Conservation (phyloP, 2,329 filamentous ascomycete species). For the Mycogone perniciosa region DNA sequence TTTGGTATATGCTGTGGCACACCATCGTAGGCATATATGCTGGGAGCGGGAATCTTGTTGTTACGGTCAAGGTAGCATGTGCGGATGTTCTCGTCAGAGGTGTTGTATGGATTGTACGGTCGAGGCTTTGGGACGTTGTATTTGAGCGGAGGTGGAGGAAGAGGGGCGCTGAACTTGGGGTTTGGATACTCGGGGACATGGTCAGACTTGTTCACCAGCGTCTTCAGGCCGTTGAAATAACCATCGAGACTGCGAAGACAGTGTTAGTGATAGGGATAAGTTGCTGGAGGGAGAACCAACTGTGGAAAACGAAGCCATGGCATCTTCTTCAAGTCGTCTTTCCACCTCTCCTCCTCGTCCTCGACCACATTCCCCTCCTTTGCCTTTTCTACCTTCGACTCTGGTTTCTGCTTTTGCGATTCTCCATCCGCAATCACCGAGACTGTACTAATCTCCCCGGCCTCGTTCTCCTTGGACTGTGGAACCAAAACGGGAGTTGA, state of each 20-base stretch:
- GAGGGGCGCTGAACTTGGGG: conserved; percentile 25
- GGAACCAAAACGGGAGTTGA: background rate
- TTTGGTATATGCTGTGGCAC: conserved; percentile 72
- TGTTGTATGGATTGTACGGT: conserved; percentile 64
- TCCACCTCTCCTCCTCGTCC: conserved; percentile 7
- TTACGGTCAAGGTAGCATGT: conserved; percentile 59
- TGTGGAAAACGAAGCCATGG: conserved; percentile 37
- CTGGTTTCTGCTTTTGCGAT: conserved; percentile 6
- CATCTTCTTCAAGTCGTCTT: conserved; percentile 27
- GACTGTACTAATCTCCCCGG: conserved; percentile 2
- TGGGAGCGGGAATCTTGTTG: conserved; percentile 50
- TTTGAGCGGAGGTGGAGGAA: conserved; percentile 28
- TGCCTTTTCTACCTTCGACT: background rate
- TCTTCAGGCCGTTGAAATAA: conserved; percentile 73
- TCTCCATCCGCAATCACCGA: conserved; percentile 9
- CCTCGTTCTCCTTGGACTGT: conserved; percentile 4
- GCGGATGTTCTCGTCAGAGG: conserved; percentile 44
- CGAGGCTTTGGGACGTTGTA: conserved; percentile 37
- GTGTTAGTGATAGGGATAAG: background rate
- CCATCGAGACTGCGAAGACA: conserved; percentile 57
- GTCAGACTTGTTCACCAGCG: conserved; percentile 55
- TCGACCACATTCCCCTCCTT: background rate
- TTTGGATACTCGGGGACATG: conserved; percentile 71
- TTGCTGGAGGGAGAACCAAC: conserved; percentile 20
- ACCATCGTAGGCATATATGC: conserved; percentile 62